These are phyloP conservation scores for Ulota crispa DNA, from an alignment of 225 moss, liverwort and hornwort genomes.

Conservation along the genomic window DNA sequence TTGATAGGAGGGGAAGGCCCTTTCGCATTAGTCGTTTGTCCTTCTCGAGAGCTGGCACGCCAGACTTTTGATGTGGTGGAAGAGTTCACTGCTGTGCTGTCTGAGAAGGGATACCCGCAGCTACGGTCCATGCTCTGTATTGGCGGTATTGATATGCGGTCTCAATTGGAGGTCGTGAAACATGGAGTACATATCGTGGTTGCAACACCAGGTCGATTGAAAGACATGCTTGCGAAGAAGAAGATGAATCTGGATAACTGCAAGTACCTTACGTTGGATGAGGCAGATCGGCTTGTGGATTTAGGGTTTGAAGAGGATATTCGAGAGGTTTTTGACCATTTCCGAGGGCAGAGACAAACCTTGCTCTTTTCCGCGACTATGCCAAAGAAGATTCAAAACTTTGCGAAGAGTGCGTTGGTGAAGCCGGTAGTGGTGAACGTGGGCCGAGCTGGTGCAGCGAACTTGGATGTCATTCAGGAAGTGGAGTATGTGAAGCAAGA, in stretches of 20 bases:
- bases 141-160: conserved; percentile 57
- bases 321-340: conserved; percentile 50
- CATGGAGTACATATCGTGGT: conserved; percentile 57
- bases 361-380: conserved; percentile 58
- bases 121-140: conserved; percentile 57
- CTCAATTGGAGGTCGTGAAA: conserved; percentile 51
- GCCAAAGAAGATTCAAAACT: conserved; percentile 55
- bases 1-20: conserved; percentile 48
- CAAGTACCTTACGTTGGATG: conserved; percentile 49
- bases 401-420: conserved; percentile 53
- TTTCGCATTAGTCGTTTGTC: conserved; percentile 53
- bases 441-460: conserved; percentile 55
- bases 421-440: conserved; percentile 57
- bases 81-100: conserved; percentile 41
- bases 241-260: conserved; percentile 53
- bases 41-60: conserved; percentile 54
- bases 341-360: conserved; percentile 51
- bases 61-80: conserved; percentile 60
- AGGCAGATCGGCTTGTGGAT: conserved; percentile 55
- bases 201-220: conserved; percentile 58
- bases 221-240: conserved; percentile 57
- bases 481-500: conserved; percentile 58
- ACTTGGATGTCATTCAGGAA: conserved; percentile 57
- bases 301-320: conserved; percentile 60
- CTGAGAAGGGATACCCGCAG: conserved; percentile 40